Conservation (phyloP, 2,329 filamentous ascomycete genomes). For the Fonsecaea nubica region DNA sequence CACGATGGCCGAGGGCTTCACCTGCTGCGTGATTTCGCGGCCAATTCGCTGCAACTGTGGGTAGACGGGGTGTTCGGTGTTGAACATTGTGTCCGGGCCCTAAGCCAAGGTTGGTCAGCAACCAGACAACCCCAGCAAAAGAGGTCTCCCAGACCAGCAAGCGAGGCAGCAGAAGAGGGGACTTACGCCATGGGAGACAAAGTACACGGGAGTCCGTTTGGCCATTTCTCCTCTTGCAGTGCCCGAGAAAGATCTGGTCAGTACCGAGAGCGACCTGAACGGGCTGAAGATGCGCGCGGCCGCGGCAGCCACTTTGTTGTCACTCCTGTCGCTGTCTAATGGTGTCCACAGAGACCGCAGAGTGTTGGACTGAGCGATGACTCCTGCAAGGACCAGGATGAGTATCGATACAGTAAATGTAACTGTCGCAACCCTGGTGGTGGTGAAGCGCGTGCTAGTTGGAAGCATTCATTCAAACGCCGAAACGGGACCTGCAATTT, state of each 20-base stretch:
- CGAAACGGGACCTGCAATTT: neutral
- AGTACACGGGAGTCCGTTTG: slow-evolving; percentile 59
- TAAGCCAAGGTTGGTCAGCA: slow-evolving; percentile 1
- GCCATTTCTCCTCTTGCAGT: slow-evolving; percentile 25
- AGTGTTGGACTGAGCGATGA: slow-evolving; percentile 7
- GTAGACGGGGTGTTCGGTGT: slow-evolving; percentile 72
- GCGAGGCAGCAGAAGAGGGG: no score
- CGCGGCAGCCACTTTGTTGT: slow-evolving; percentile 19
- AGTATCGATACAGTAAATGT: slow-evolving; percentile 11
- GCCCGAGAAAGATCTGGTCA: neutral
- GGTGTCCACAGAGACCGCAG: neutral
- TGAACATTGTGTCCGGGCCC: slow-evolving; percentile 69
- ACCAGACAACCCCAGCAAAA: neutral
- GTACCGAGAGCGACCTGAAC: slow-evolving; percentile 2
- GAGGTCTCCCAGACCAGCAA: no score
- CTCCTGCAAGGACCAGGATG: slow-evolving; percentile 15
- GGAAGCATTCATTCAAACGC: slow-evolving; percentile 12
- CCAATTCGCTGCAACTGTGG: slow-evolving; percentile 69
- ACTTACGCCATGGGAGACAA: slow-evolving; percentile 56
- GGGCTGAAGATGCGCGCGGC: slow-evolving; percentile 1
- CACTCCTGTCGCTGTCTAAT: neutral
- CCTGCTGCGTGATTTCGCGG: slow-evolving; percentile 70
- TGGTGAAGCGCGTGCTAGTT: neutral
- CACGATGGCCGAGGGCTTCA: slow-evolving; percentile 74
- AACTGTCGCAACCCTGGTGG: neutral